Evolutionary conservation across 495 filamentous ascomycete genomes (phyloP).

Genomic region (Clohesyomyces aquaticus): DNA sequence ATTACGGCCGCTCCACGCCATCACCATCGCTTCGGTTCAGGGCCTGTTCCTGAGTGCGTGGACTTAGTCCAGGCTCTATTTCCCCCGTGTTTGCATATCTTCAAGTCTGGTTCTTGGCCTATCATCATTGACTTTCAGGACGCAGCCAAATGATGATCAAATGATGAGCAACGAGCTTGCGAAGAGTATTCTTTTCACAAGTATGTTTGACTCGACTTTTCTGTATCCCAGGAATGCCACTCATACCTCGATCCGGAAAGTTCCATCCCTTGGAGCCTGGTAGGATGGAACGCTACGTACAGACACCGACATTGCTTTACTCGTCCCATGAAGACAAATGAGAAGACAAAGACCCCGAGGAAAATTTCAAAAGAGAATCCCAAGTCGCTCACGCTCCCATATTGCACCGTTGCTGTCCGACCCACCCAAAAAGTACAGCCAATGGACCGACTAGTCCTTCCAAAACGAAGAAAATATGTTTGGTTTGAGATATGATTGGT

Average conservation of each 20-base stretch:
- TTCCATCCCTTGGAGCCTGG: background rate
- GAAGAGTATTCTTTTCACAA: background rate
- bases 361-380: constrained; percentile 2
- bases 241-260: too few relatives aligned
- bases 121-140: too few relatives aligned
- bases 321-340: background rate
- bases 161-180: too few relatives aligned
- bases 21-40: too few relatives aligned
- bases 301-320: background rate
- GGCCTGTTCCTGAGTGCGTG: too few relatives aligned
- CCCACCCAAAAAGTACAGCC: constrained; percentile 7
- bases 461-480: constrained; percentile 8
- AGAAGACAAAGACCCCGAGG: background rate
- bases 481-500: constrained; percentile 6
- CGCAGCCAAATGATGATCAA: too few relatives aligned
- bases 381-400: background rate
- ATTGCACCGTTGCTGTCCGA: background rate
- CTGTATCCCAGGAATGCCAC: background rate
- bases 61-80: constrained; percentile 1
- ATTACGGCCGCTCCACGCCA: background rate
- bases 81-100: too few relatives aligned
- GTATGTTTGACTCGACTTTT: constrained; percentile 2
- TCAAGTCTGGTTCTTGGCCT: too few relatives aligned
- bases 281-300: background rate
- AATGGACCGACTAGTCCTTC: background rate